Conservation (phyloP, 2,329 filamentous ascomycete genomes). For the Ophiostoma piceae region DNA sequence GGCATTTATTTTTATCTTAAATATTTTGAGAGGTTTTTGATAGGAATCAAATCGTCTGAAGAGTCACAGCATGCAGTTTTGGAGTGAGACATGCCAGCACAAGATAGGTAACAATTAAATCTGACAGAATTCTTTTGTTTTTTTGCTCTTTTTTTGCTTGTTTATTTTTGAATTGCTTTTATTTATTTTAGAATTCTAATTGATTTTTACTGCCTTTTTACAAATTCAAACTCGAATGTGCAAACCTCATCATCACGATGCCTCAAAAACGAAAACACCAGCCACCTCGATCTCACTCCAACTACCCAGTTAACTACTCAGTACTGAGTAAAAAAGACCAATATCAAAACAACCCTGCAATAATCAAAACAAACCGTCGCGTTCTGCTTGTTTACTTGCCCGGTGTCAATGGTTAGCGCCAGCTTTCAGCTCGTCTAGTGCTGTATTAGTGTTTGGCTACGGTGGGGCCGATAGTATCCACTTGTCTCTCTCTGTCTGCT, state of each 20-base stretch:
- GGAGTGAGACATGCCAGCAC: not conserved
- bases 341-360: not conserved
- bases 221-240: no score
- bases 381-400: not conserved
- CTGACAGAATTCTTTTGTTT: no score
- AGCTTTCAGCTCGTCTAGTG: not conserved
- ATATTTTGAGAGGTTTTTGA: no score
- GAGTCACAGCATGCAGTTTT: not conserved
- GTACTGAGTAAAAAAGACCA: no score
- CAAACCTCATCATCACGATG: no score
- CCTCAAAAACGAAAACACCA: no score
- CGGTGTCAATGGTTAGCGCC: not conserved
- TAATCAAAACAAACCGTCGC: slow-evolving; percentile 3
- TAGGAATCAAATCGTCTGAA: no score
- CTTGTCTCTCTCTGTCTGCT: not conserved
- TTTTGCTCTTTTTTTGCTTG: not conserved
- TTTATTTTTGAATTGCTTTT: not conserved
- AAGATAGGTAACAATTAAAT: not conserved
- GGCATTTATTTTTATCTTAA: not conserved
- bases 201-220: no score
- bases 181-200: not conserved
- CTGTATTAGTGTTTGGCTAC: not conserved
- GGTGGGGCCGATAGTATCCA: not conserved
- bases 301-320: not conserved
- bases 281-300: no score